phyloP scores from a whole-genome alignment of 2,329 filamentous ascomycete species.

The Helotiales sp. region DNA sequence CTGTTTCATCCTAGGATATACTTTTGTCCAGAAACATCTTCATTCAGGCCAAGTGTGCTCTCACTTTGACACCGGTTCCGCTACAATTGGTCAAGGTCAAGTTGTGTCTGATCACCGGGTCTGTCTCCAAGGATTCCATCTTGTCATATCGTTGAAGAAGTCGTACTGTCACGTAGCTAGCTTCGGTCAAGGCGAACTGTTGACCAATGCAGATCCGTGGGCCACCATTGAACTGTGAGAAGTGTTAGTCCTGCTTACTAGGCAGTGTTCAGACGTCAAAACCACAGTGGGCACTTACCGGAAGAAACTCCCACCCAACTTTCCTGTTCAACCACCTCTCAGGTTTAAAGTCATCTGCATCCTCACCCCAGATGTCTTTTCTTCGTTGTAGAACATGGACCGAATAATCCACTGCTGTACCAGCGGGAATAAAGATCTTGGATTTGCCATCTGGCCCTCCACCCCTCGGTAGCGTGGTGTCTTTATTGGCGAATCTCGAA shows the following conservation, averaged over 20 bases:
- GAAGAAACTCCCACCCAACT: slow-evolving; percentile 46
- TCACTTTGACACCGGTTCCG: slow-evolving; percentile 38
- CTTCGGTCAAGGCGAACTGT: slow-evolving; percentile 40
- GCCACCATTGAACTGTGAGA: slow-evolving; percentile 38
- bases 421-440: slow-evolving; percentile 36
- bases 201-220: slow-evolving; percentile 40
- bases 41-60: slow-evolving; percentile 27
- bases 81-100: slow-evolving; percentile 30
- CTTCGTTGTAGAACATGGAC: slow-evolving; percentile 37
- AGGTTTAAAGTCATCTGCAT: slow-evolving; percentile 39
- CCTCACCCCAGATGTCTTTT: slow-evolving; percentile 39
- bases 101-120: slow-evolving; percentile 31
- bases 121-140: slow-evolving; percentile 35
- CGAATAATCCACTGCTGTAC: slow-evolving; percentile 31
- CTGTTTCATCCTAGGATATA: no score
- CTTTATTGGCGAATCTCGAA: slow-evolving; percentile 46
- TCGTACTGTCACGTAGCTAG: slow-evolving; percentile 36
- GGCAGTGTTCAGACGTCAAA: no score
- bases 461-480: slow-evolving; percentile 40
- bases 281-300: slow-evolving; percentile 26
- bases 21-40: no score
- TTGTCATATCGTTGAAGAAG: slow-evolving; percentile 37
- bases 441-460: slow-evolving; percentile 37
- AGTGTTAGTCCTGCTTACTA: neutral
- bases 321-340: slow-evolving; percentile 40